A percentile compares a stretch with the other conserved stretches of the same genome.
These are phyloP conservation scores for Penstemon barbatus DNA, from an alignment of 257 asterid genomes.

Conservation along the genomic window DNA sequence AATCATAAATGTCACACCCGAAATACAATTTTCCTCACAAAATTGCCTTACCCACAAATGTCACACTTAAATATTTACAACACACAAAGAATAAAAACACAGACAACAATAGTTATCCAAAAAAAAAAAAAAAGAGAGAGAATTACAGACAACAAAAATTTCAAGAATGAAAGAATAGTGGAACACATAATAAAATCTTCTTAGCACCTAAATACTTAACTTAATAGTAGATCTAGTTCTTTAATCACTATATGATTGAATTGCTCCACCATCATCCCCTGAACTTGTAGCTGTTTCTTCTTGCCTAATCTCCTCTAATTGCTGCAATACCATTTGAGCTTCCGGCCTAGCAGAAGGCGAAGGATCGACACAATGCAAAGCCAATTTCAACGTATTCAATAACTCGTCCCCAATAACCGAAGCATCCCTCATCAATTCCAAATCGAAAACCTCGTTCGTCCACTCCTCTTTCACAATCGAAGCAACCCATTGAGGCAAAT, in stretches of 20 bases:
- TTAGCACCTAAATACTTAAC: slow-evolving; percentile 23
- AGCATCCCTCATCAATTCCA: slow-evolving; percentile 92
- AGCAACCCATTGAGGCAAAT: slow-evolving; percentile 94
- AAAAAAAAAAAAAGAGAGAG: not conserved
- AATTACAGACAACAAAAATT: slow-evolving; percentile 17
- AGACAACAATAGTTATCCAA: not conserved
- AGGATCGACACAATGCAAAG: slow-evolving; percentile 91
- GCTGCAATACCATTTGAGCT: slow-evolving; percentile 70
- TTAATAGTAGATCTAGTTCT: not conserved
- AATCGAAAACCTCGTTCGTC: slow-evolving; percentile 91
- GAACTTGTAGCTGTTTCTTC: slow-evolving; percentile 66
- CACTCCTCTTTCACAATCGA: slow-evolving; percentile 95
- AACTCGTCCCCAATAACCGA: slow-evolving; percentile 85
- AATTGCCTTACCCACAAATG: slow-evolving; percentile 22
- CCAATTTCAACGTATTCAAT: slow-evolving; percentile 75
- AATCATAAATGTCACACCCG: slow-evolving; percentile 33
- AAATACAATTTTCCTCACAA: slow-evolving; percentile 19
- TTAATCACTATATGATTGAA: slow-evolving; percentile 52
- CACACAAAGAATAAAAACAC: not conserved
- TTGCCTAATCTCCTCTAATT: slow-evolving; percentile 82
- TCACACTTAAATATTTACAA: slow-evolving; percentile 1
- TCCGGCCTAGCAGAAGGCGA: slow-evolving; percentile 82
- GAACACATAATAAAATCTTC: slow-evolving; percentile 1
- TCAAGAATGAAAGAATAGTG: slow-evolving; percentile 79
- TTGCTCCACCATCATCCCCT: slow-evolving; percentile 56